Conservation (phyloP, 208 protist genomes). For the Naegleria fowleri region DNA sequence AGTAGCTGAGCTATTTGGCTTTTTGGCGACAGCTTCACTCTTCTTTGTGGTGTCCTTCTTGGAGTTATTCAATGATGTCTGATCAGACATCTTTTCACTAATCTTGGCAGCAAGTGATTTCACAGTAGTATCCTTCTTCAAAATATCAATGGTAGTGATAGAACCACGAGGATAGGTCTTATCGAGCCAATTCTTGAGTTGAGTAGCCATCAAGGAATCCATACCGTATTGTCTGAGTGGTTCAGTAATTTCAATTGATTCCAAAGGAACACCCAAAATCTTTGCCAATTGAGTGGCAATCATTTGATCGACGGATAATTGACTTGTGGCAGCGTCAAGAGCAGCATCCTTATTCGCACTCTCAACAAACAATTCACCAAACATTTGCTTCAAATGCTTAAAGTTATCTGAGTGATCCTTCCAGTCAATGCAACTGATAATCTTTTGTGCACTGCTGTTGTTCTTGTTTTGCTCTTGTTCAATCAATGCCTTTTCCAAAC, state of each 20-base stretch:
- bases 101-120: background rate
- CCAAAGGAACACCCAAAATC: background rate
- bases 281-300: background rate
- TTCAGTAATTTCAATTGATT: conserved; percentile 24
- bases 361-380: background rate
- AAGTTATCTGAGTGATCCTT: background rate
- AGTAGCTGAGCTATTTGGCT: background rate
- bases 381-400: background rate
- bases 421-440: background rate
- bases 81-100: background rate
- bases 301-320: background rate
- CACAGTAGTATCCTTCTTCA: background rate
- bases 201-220: conserved; percentile 36
- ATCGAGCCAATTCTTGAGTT: conserved; percentile 33
- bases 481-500: conserved; percentile 16
- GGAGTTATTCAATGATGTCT: background rate
- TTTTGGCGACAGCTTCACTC: background rate
- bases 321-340: background rate
- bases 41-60: background rate
- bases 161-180: background rate
- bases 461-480: background rate
- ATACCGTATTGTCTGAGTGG: conserved; percentile 35
- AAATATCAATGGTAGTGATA: background rate
- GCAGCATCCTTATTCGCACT: background rate
- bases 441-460: background rate